Base-by-base conservation (phyloP, 2,329 filamentous ascomycete species). In the Alternaria dauci region DNA sequence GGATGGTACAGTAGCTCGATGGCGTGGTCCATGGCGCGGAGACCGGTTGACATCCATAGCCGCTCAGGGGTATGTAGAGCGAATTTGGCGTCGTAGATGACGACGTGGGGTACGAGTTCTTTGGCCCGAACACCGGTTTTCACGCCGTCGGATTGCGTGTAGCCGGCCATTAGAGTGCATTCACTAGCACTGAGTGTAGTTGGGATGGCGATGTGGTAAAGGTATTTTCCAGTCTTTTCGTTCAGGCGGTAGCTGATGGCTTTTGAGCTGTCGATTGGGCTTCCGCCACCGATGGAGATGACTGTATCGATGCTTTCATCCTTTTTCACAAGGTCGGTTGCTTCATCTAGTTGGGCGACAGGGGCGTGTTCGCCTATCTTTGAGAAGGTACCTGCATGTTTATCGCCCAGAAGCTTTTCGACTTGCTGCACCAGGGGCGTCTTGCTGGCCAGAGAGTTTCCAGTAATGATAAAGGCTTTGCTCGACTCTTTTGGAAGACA, bases 401-500 rank as follows among this genome's bases (percentile, higher is more conserved):
- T 76, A 32, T 74, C 66, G 5, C 80, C 81, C 0, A 87, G 76
- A 0, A 84, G 73, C 11, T 78, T 63, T 73, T 87, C 84, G 16
- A 87, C 79, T 50, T 83, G 76, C 55, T 81, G 79, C 62, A 87
- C 80, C 8, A 87, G 76, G 0, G 80, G 76, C 0, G 85, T 87
- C 66, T 86, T 87, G 42, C 73, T 84, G 7, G 83, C 82, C 7
- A 87, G 79, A 0, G 85, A 86, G 42, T 74, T 78, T 25, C 85
- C 84, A 1, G 85, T 87, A 44, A 87, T 82, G 68, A 87, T 84
- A 74, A 87, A 87, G 1, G 85, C 85, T 75, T 85, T 86, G 52
- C 84, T 85, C 3, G 68, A 71, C 3, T 75, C 67, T 11, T 60
- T 77, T 0, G 80, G 83, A 0, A 87, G 79, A 52, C 76, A 79